Conservation (phyloP, 495 filamentous ascomycete species). For the Penicillium macrosclerotiorum region DNA sequence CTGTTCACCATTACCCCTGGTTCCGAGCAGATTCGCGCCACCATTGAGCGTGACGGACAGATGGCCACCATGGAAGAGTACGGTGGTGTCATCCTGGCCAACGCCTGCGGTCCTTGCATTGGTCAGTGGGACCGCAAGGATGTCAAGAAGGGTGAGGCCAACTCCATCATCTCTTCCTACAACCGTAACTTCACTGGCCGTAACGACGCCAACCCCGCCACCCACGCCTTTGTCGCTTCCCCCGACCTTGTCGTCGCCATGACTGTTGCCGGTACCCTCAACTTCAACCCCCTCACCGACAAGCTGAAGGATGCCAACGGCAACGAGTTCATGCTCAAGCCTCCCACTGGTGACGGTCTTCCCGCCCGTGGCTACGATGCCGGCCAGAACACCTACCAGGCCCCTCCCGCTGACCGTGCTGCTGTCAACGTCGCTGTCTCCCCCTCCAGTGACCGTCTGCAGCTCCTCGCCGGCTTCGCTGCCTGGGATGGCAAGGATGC, state of each 20-base stretch:
- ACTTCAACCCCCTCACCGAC: constrained; percentile 97
- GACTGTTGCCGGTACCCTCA: constrained; percentile 83
- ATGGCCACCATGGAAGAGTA: constrained; percentile 96
- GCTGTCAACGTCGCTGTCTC: constrained; percentile 78
- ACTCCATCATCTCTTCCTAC: constrained; percentile 95
- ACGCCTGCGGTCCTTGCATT: constrained; percentile 85
- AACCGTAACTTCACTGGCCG: constrained; percentile 99
- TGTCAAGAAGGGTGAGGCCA: constrained; percentile 94
- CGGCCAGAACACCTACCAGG: constrained; percentile 94
- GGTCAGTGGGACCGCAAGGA: constrained; percentile 93
- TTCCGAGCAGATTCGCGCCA: constrained; percentile 96
- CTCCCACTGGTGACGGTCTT: constrained; percentile 79
- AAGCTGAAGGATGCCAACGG: constrained; percentile 93
- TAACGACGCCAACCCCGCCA: constrained; percentile 98
- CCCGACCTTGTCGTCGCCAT: constrained; percentile 94
- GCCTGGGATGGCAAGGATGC: constrained; percentile 96
- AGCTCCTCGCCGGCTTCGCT: constrained; percentile 82
- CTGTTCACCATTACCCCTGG: constrained; percentile 94
- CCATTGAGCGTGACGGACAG: constrained; percentile 92
- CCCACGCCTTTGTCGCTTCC: constrained; percentile 98
- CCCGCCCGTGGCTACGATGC: constrained; percentile 85
- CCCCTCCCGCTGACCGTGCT: constrained; percentile 77
- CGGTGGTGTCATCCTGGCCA: constrained; percentile 92
- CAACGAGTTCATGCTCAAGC: constrained; percentile 86
- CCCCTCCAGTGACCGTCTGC: constrained; percentile 88